Evolutionary conservation across 2,329 filamentous ascomycete genomes (phyloP), one percentile per base, ranked within the genome.

Genomic region (Botrytis byssoidea): DNA sequence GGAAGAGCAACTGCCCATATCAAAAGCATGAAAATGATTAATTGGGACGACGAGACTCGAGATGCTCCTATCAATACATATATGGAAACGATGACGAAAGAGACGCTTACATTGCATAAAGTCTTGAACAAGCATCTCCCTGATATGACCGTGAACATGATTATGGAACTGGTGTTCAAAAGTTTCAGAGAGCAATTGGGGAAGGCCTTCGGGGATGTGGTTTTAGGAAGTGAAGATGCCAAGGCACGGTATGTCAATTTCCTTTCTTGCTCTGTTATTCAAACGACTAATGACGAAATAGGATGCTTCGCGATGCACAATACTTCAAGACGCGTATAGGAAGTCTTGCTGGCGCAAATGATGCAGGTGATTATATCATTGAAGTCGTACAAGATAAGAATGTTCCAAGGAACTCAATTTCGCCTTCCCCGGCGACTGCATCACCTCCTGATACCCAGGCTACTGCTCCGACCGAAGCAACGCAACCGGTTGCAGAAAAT

Each of bases 1-100:
- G 86, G 86, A 32, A 86, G 91, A 35, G 89, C 90, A 4, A 84
- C 86, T 3, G 83, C 88, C 5, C 90, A 92, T 78, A 87, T 91
- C 61, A 88, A 87, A 74, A 84, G 87, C 12, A 89, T 93, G 85
- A 88, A 87, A 77, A 88, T 88, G 75, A 88, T 92, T 63, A 85
- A 92, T 74, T 93, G 90, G 88, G 89, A 92, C 75, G 70, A 80
- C 59, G 57, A 2, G 42, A 25, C 22, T 29, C 37, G 51, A 73
- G 81, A 5, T 79, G 69, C 81, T 82, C 73, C 81, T 25, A 83
- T 85, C 32, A 91, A 86, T 76, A 80, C 86, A 2, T 92, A 92
- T 77, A 92, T 93, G 89, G 91, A 93, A 80, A 91, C 88, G 0
- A 80, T 93, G 74, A 89, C 90, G 0, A 92, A 91, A 77, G 91